Evolutionary conservation across 306 rosid species (phyloP), one percentile per base, ranked within the genome.

Genomic region (Cercis canadensis): DNA sequence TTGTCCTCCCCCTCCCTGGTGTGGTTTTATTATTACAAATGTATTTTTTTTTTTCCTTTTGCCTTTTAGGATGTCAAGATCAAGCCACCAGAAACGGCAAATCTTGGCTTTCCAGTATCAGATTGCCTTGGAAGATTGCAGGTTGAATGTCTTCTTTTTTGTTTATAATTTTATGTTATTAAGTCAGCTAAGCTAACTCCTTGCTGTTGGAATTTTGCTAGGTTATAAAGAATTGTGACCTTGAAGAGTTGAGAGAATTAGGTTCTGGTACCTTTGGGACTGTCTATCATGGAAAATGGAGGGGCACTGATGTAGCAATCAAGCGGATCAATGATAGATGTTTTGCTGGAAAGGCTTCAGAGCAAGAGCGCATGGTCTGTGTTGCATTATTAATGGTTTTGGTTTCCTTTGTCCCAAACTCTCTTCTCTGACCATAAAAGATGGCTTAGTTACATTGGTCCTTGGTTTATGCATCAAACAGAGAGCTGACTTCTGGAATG

Each of bases 401-500:
- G 41, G 44, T 24, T 63, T 65, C 47, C 46, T 36, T 74, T 52
- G 41, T 69, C 60, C 59, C 64, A 14, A 43, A 29, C 24, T 53
- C 55, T 49, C 67, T 21, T 65, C 72, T 33, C 13, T 66, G 21
- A 69, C 17, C 2, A 29, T 17, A 11, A 21, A 29, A 69, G 29
- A 44, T 77, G 41, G 32, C 65, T 52, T 54, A 17, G 63, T 47
- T 65, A 49, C 50, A 17, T 40, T 31, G 17, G 39, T 60, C 43
- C 39, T 66, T 24, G 65, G 51, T 67, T 72, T 51, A 61, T 81
- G 73, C 61, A 57, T 73, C 50, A 61, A 37, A 78, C 88, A 93
- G 97, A 90, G 92, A 81, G 74, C 87, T 34, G 98, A 93, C 70
- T 93, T 93, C 84, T 93, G 97, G 98, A 90, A 93, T 79, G 98